phyloP scores from a whole-genome alignment of 169 alveolate genomes.

The Plasmodium sp. region DNA sequence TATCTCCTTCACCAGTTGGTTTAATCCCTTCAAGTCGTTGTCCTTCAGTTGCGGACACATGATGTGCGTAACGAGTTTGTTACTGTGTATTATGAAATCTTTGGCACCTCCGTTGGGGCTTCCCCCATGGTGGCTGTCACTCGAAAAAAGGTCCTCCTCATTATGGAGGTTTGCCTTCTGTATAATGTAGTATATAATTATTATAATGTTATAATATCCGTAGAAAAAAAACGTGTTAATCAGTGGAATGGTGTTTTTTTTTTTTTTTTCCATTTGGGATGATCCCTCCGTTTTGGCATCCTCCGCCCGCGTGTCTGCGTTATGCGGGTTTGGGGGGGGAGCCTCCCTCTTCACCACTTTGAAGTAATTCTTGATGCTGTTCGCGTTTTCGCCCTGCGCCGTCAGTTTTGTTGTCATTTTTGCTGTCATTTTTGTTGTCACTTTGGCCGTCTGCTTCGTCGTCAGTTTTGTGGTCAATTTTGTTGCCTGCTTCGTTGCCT shows the following conservation, averaged over 20 bases:
- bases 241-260: neutral
- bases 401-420: neutral
- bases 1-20: conserved; percentile 21
- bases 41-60: conserved; percentile 40
- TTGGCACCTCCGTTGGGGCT: neutral
- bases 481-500: neutral
- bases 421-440: neutral
- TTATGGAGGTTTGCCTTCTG: conserved; percentile 24
- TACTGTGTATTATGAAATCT: conserved; percentile 24
- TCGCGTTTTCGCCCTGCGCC: neutral
- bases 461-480: neutral
- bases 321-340: neutral
- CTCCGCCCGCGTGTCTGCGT: neutral
- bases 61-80: conserved; percentile 48
- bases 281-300: neutral
- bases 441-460: neutral
- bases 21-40: neutral
- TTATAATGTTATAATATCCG: conserved; percentile 52
- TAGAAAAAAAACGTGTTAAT: conserved; percentile 47
- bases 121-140: conserved; percentile 16
- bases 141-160: neutral
- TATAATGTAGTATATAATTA: conserved; percentile 60
- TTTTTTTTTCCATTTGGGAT: conserved; percentile 3
- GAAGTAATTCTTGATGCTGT: conserved; percentile 60
- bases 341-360: conserved; percentile 28